These are phyloP conservation scores for Trifolium fragiferum DNA, from an alignment of 306 rosid species.

Conservation along the genomic window DNA sequence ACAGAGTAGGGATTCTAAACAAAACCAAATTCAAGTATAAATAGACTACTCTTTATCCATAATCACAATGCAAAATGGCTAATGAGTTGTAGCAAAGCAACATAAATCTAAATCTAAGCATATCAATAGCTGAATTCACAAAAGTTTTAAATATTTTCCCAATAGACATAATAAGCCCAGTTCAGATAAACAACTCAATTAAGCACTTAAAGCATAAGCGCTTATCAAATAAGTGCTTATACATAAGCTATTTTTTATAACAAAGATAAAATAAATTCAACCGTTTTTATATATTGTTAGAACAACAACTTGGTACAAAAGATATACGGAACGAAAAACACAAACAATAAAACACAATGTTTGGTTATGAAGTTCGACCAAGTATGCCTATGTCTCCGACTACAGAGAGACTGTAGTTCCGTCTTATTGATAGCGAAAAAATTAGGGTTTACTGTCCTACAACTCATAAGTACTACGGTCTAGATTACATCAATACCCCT, in stretches of 20 bases:
- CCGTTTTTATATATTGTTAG: not conserved
- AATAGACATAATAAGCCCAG: not conserved
- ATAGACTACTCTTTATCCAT: slow-evolving; percentile 14
- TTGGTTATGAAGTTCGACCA: not conserved
- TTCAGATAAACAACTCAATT: not conserved
- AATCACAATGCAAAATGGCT: slow-evolving; percentile 9
- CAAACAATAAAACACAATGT: not conserved
- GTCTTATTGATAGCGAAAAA: not conserved
- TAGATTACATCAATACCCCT: no score
- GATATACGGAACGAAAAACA: no score
- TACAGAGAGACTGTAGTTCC: no score
- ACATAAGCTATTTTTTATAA: no score
- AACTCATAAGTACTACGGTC: not conserved
- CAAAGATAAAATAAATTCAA: not conserved
- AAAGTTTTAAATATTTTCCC: slow-evolving; percentile 8
- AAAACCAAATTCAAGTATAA: slow-evolving; percentile 34
- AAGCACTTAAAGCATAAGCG: not conserved
- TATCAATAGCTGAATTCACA: not conserved
- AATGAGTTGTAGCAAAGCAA: slow-evolving; percentile 24
- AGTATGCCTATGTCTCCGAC: not conserved
- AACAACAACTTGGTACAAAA: no score
- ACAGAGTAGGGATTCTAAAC: slow-evolving; percentile 84
- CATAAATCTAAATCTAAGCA: not conserved
- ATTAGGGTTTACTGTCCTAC: not conserved
- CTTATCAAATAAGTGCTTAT: no score